Evolutionary conservation across 2,329 filamentous ascomycete species (phyloP), one percentile per base, ranked within the genome.

Genomic region (Fusarium irregulare): DNA sequence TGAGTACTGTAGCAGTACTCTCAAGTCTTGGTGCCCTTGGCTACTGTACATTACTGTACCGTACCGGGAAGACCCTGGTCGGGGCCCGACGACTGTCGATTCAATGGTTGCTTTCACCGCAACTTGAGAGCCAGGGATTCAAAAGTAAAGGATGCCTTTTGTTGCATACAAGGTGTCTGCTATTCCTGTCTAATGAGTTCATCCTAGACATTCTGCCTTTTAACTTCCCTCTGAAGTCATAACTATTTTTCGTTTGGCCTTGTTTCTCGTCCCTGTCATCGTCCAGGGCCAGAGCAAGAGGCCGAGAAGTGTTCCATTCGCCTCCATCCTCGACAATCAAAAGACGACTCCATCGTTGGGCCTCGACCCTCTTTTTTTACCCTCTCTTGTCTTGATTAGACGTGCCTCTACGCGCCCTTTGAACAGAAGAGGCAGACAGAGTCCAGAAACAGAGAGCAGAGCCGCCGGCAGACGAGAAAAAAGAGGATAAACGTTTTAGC

Each of bases 31-130:
- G 55, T 16, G 41, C 11, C 20, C 62, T 61, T 62, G 56, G 65
- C 51, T 41, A 27, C 16, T 18, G 32, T 37, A 37, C 32, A 10
- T 18, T 34, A 34, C 32, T 10, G 32, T 34, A 34, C 32, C 5
- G 18, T 53, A 50, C 73, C 49, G 51, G 73, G 73, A 73, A 73
- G 56, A 73, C 70, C 73, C 73, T 62, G 56, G 73, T 73, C 49
- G 42, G 48, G 23, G 20, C 48, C 56, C 62, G 65, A 66, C 60
- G 66, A 62, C 62, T 61, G 49, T 62, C 47, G 63, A 66, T 66
- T 66, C 45, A 61, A 61, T 64, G 70, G 66, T 61, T 60, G 62
- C 73, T 75, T 75, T 75, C 73, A 75, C 73, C 73, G 73, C 73
- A 75, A 75, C 70, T 75, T 75, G 68, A 60, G 59, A 60, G 68